A percentile compares a stretch with the other conserved stretches of the same genome.
These are phyloP conservation scores for Lachancea sp. DNA, from an alignment of 805 yeast genomes.

Conservation along the genomic window DNA sequence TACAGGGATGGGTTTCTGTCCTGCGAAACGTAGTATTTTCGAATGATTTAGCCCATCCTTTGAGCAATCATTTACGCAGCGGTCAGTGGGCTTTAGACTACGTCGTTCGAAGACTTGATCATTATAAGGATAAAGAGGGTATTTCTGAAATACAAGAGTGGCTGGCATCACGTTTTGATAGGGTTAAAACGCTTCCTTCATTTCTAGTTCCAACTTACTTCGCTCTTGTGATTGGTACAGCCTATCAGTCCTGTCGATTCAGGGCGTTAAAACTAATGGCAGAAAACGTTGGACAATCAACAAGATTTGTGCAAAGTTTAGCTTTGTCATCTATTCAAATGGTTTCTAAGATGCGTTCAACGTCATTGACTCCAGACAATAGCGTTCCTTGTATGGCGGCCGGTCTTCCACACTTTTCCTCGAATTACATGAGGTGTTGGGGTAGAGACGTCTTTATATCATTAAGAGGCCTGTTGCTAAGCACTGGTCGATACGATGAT, in stretches of 20 bases:
- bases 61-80: slow-evolving; percentile 69
- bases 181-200: slow-evolving; percentile 62
- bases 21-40: slow-evolving; percentile 53
- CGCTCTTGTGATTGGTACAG: slow-evolving; percentile 71
- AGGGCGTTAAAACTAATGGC: slow-evolving; percentile 57
- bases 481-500: slow-evolving; percentile 70
- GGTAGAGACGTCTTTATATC: slow-evolving; percentile 94
- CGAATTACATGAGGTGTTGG: slow-evolving; percentile 95
- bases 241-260: slow-evolving; percentile 74
- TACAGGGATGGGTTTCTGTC: slow-evolving; percentile 85
- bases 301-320: slow-evolving; percentile 70
- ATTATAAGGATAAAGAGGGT: slow-evolving; percentile 44
- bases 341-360: slow-evolving; percentile 66
- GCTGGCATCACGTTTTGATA: slow-evolving; percentile 59
- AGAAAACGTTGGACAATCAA: slow-evolving; percentile 48
- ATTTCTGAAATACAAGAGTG: slow-evolving; percentile 56
- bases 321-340: slow-evolving; percentile 82
- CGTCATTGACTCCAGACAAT: slow-evolving; percentile 64
- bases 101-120: slow-evolving; percentile 52
- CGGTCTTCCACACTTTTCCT: slow-evolving; percentile 90
- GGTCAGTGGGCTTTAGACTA: slow-evolving; percentile 91
- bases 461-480: slow-evolving; percentile 70
- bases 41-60: slow-evolving; percentile 79
- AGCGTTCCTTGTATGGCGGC: slow-evolving; percentile 81
- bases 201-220: slow-evolving; percentile 83